Base-by-base conservation (phyloP, 2,329 filamentous ascomycete species). In the Reticulascus tulasneorum region DNA sequence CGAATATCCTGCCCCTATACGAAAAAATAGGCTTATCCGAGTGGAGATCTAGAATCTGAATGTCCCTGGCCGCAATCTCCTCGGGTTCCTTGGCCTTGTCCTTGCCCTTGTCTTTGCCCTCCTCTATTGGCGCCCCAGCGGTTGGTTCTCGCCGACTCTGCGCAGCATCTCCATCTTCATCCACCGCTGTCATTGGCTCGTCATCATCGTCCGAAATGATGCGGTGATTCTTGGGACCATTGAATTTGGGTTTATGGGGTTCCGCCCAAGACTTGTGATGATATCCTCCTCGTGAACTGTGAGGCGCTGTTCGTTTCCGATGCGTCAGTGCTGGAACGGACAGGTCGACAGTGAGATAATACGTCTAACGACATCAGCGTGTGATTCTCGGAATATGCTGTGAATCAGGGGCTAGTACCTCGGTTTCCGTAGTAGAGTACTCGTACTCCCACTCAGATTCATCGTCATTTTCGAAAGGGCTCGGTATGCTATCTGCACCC, bases 31-130 rank as follows among this genome's bases (percentile, higher is more conserved):
- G 91, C 31, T 85, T 83, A 3, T 64, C 53, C 2, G 82, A 82
- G 58, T 94, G 84, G 4, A 96, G 71, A 19, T 87, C 88, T n/a
- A 93, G 69, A 33, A 96, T 82, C 53, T 95, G 88, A 6, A 95
- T 75, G 24, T 75, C 62, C 20, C 63, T 54, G 7, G 43, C 40
- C 22, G 25, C 31, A 12, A 37, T 33, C 17, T 35, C 25, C 33
- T 51, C 46, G 23, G 36, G 26, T 24, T 46, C 33, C 7, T 49
- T 46, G 15, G 52, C 48, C 11, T 45, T 40, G 17, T 45, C 43
- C 17, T 41, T 41, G 13, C 42, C 46, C 7, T 42, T 37, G 32
- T 47, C 46, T n/a, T n/a, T n/a, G n/a, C n/a, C n/a, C n/a, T n/a
- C n/a, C n/a, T n/a, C n/a, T n/a, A n/a, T n/a, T n/a, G n/a, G n/a